phyloP scores from a whole-genome alignment of 345 rosid species.

The Lenwebbia sp. region DNA sequence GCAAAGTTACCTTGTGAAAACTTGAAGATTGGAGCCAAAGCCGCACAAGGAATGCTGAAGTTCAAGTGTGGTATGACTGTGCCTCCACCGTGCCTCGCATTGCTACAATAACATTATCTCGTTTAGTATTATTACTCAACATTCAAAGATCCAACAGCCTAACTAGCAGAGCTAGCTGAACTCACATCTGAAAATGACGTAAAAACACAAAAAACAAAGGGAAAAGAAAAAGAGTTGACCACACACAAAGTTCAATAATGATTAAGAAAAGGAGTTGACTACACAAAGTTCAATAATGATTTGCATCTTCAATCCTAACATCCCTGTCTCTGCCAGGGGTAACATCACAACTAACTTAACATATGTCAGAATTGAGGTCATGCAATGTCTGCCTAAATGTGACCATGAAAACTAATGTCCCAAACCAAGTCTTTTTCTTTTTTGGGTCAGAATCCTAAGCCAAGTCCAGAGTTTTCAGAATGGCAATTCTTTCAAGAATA shows the following conservation, averaged over 20 bases:
- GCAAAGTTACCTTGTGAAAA: slow-evolving; percentile 56
- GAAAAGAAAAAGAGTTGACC: not conserved
- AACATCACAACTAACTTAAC: not conserved
- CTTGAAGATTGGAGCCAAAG: slow-evolving; percentile 60
- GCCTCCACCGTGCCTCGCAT: slow-evolving; percentile 87
- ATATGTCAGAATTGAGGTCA: not conserved
- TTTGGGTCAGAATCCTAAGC: no score
- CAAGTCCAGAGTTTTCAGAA: not conserved
- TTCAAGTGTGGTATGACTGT: slow-evolving; percentile 81
- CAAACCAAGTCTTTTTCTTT: not conserved
- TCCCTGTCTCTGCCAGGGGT: not conserved
- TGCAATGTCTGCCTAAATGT: not conserved
- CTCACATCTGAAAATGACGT: not conserved
- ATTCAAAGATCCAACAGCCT: not conserved
- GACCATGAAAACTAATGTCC: not conserved
- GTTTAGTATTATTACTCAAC: not conserved
- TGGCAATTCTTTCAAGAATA: not conserved
- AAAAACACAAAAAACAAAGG: not conserved
- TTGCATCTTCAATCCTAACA: not conserved
- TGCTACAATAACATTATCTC: slow-evolving; percentile 37
- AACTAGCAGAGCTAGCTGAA: not conserved
- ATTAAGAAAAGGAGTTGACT: no score
- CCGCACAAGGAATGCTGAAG: slow-evolving; percentile 89
- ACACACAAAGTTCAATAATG: not conserved
- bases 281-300: not conserved